Evolutionary conservation across 164 flowering plant species (phyloP), one percentile per base, ranked within the genome.

Genomic region (Liquidambar formosana): DNA sequence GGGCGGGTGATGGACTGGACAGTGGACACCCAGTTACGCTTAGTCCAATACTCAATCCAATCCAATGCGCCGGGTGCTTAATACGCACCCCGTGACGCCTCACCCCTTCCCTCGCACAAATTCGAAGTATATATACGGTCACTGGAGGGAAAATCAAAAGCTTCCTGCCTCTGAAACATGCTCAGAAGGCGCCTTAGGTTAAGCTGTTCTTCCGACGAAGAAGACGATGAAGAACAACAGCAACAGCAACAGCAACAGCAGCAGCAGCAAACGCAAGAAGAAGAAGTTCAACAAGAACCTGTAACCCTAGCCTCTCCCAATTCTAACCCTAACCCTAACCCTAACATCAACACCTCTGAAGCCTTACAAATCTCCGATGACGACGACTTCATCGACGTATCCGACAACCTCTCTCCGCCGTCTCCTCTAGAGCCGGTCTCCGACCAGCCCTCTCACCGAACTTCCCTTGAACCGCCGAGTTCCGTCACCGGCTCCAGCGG

Each of bases 361-460:
- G 75, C 76, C 5, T 33, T 77, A 47, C 84, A 82, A 46, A 80
- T 86, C 52, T 82, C 92, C 57, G 92, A 84, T 49, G 96, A 81
- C 26, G 89, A 81, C 45, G 89, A 86, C 1, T 82, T 82, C 70
- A 33, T 82, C 10, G 89, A 86, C 64, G 90, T 75, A 21, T 70
- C 87, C 14, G 86, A 85, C 13, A 38, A 67, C 41, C 61, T 82
- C 54, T 72, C 87, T 5, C 68, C 87, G 12, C 83, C 86, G 1
- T 51, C 84, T 22, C 79, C 81, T 12, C 63, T 77, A 6, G 60
- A 69, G 21, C 54, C 67, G 38, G 18, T 8, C 10, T 28, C 46
- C 25, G 11, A 48, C 22, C 57, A 64, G 12, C 65, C 65, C 4
- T 49, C 61, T 52, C 74, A 61, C 9, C 57, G 46, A 19, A 56